Base-by-base conservation (phyloP, 495 filamentous ascomycete species). In the Pseudoneurospora amorphoporcata region DNA sequence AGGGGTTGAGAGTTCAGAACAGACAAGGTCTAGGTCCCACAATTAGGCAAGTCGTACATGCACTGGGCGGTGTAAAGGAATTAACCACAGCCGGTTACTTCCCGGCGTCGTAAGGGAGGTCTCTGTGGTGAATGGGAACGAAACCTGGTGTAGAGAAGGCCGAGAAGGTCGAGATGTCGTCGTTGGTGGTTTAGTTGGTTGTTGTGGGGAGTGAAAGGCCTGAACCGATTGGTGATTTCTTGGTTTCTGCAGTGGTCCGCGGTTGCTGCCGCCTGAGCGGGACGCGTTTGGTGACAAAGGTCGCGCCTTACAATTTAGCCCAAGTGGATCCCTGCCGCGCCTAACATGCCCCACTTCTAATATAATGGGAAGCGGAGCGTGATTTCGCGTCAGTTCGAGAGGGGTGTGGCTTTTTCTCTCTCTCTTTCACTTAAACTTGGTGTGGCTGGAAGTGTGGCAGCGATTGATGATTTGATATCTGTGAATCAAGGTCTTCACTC, bases 221-320 rank as follows among this genome's bases (percentile, higher is more conserved):
- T 61, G 23, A 65, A 65, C 53, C 53, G 53, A 65, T 35, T 65
- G 53, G 53, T 65, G 53, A 65, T 65, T 40, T 65, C 53, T 65
- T 65, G 53, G 23, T 35, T 65, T 65, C 53, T 65, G 53, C 53
- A 65, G 53, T 65, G 53, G 53, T 65, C 53, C 53, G 53, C 53
- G 29, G 53, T 65, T 65, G 53, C 53, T 65, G 53, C 53, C 53
- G 53, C 53, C 53, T 65, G 53, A 35, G 53, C 53, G 53, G 53
- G 53, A 65, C 53, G 53, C 53, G 53, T 65, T 35, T 65, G 53
- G 53, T 35, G 29, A 65, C 29, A 35, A 65, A 29, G 32, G 53
- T 71, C 76, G 76, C 75, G 76, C 42, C 71, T 70, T 68, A 73
- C 70, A 69, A 43, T 68, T 69, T 43, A 42, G 32, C 65, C 58